These are phyloP conservation scores for Globisporangium barbulae DNA, from an alignment of 352 stramenopile genomes.

Conservation along the genomic window DNA sequence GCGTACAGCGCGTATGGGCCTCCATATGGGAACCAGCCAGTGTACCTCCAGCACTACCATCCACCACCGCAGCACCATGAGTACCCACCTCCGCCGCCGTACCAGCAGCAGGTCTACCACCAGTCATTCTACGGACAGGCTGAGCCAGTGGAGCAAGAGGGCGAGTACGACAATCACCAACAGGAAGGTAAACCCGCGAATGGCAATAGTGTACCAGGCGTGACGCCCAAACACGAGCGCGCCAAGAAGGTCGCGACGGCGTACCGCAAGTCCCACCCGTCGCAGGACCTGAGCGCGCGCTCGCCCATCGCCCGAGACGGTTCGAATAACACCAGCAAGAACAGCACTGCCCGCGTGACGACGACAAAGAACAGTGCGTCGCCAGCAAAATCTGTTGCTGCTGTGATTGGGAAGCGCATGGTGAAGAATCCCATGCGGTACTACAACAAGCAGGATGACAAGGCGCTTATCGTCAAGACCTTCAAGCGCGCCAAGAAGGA, in stretches of 20 bases:
- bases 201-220: neutral
- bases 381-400: neutral
- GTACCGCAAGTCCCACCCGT: neutral
- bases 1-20: neutral
- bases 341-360: neutral
- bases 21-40: neutral
- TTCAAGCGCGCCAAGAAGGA: slow-evolving; percentile 1
- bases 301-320: neutral
- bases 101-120: neutral
- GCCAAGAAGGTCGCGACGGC: neutral
- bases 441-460: neutral
- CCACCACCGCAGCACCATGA: neutral
- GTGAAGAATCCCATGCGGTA: slow-evolving; percentile 7
- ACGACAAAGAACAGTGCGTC: neutral
- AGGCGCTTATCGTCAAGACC: neutral
- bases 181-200: neutral
- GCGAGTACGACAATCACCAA: neutral
- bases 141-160: slow-evolving; percentile 12
- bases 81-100: neutral
- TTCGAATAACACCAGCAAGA: neutral
- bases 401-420: neutral
- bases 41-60: neutral
- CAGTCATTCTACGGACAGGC: neutral
- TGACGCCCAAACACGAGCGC: slow-evolving; percentile 7
- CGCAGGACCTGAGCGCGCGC: neutral